These are phyloP conservation scores for Zymoseptoria crescenta DNA, from an alignment of 2,329 filamentous ascomycete genomes.

Conservation along the genomic window DNA sequence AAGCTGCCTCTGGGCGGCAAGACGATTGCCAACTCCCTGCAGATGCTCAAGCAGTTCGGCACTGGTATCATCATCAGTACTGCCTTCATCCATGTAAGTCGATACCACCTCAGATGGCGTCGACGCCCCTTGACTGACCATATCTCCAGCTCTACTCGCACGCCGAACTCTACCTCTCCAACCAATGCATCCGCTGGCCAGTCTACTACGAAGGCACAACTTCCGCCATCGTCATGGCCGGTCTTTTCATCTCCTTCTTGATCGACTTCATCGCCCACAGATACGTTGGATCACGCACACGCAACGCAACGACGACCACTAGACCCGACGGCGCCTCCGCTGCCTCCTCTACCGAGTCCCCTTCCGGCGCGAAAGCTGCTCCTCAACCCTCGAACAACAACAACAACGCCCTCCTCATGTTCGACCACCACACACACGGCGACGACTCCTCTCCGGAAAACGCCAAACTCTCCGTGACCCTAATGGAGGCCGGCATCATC, in stretches of 20 bases:
- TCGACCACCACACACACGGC: conserved; percentile 14
- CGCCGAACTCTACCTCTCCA: conserved; percentile 63
- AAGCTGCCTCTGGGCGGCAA: conserved; percentile 45
- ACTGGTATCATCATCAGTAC: conserved; percentile 67
- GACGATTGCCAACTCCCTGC: conserved; percentile 46
- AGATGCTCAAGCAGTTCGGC: conserved; percentile 62
- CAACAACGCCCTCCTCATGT: conserved; percentile 42
- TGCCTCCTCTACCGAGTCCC: conserved; percentile 1
- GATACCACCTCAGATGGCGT: not conserved
- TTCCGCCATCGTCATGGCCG: conserved; percentile 64
- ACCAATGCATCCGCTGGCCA: conserved; percentile 55
- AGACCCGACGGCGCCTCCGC: conserved; percentile 15
- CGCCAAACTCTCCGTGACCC: conserved; percentile 49
- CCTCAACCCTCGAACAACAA: not conserved
- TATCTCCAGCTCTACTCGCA: conserved; percentile 61
- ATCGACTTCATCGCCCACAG: conserved; percentile 53
- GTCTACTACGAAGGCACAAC: conserved; percentile 62
- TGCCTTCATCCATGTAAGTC: conserved; percentile 57
- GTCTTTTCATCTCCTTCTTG: conserved; percentile 63
- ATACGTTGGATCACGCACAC: conserved; percentile 5
- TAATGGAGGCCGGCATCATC: conserved; percentile 74
- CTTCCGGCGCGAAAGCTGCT: not conserved
- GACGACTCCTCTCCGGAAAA: conserved; percentile 1
- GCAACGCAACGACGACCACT: not conserved
- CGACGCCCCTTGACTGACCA: conserved; percentile 1